Evolutionary conservation across 2,329 filamentous ascomycete genomes (phyloP), one percentile per base, ranked within the genome.

Genomic region (Colletotrichum filicis): DNA sequence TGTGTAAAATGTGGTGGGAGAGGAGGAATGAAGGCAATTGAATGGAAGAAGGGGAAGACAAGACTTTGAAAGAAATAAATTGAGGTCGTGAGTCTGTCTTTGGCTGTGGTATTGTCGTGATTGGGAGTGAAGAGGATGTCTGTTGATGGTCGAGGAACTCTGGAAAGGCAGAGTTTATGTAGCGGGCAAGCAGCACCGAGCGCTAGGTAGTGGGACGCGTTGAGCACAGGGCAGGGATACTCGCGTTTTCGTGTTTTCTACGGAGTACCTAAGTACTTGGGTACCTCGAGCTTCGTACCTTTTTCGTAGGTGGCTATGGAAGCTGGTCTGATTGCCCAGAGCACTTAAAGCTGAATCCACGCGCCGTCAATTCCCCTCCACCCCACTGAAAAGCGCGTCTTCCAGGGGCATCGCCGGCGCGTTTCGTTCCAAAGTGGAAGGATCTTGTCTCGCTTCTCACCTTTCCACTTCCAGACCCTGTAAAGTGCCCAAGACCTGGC

Each of bases 111-210:
- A 32, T 69, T 55, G 59, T 52, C n/a, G 69, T 59, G 53, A 37
- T 66, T 66, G 71, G 65, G 58, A 37, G 58, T 71, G 62, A 63
- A 68, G 60, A 74, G 28, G 52, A 30, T 58, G 53, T 56, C 46
- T 61, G 12, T 11, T 24, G 42, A 55, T 66, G 63, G 26, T 24
- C 35, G 55, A 52, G 59, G 30, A n/a, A 37, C 42, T 49, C 35
- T 53, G 67, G 58, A 58, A 55, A 66, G 57, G 32, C 73, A 70
- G 67, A 61, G 68, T 55, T 75, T 75, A 74, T 75, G 73, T 74
- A 74, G 58, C 66, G 64, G 64, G 62, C 46, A 59, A 58, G 56
- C 58, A 53, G 64, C 61, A 58, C 72, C 74, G 73, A 62, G 72
- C 63, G 46, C 52, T 55, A 30, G 59, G 59, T 32, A 46, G 58